These are phyloP conservation scores for Moelleriella libera DNA, from an alignment of 2,329 filamentous ascomycete species.

Conservation along the genomic window DNA sequence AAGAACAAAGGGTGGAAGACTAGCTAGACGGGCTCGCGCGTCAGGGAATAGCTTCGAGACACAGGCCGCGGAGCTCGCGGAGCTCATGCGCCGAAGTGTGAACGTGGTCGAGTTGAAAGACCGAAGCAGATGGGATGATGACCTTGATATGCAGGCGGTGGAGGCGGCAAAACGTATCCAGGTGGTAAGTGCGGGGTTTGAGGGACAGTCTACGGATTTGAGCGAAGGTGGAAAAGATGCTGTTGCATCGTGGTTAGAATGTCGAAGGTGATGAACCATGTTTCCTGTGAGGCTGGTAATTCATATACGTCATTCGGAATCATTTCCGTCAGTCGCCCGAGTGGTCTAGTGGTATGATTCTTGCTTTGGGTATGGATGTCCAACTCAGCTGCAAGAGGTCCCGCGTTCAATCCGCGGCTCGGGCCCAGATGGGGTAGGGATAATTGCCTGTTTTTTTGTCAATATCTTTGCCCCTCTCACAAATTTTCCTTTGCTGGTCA, in stretches of 20 bases:
- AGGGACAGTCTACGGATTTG: constrained; percentile 12
- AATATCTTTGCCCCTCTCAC: background rate
- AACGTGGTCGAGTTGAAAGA: constrained; percentile 29
- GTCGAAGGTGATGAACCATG: background rate
- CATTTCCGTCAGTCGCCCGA: constrained; percentile 5
- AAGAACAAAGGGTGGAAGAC: constrained; percentile 5
- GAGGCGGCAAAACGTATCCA: constrained; percentile 24
- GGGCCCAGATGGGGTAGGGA: constrained; percentile 6
- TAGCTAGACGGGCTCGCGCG: constrained; percentile 7
- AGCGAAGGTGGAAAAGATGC: constrained; percentile 11
- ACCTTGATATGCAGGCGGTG: constrained; percentile 16
- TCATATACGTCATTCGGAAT: no score
- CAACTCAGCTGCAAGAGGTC: constrained; percentile 15
- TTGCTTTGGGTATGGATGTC: constrained; percentile 13
- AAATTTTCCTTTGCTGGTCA: no score
- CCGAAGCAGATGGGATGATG: constrained; percentile 25
- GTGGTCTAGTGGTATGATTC: constrained; percentile 21
- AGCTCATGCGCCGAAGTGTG: constrained; percentile 34
- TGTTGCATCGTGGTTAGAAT: constrained; percentile 17
- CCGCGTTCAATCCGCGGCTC: constrained; percentile 18
- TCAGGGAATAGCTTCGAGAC: constrained; percentile 26
- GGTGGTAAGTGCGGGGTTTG: constrained; percentile 20
- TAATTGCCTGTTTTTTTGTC: background rate
- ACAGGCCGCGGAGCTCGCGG: constrained; percentile 32
- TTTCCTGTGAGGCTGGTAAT: background rate